phyloP scores from a whole-genome alignment of 2,329 filamentous ascomycete species.

The Aotearoamyces nothofagi region DNA sequence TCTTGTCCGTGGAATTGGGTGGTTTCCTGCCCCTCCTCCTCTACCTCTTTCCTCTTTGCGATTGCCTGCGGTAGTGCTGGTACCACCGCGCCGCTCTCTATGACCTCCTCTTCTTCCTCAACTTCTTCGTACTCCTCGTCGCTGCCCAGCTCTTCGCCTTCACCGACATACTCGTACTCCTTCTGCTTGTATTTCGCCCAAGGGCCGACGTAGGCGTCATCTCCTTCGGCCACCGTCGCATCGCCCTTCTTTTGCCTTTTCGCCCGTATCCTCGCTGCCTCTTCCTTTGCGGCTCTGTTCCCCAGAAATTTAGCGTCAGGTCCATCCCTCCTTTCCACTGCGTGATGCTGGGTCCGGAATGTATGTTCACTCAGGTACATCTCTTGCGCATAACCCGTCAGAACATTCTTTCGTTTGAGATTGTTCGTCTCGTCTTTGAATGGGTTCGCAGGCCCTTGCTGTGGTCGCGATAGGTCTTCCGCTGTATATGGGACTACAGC shows the following conservation, averaged over 20 bases:
- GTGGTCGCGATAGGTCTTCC: slow-evolving; percentile 51
- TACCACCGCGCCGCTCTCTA: slow-evolving; percentile 48
- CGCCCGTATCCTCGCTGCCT: slow-evolving; percentile 50
- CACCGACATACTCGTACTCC: slow-evolving; percentile 59
- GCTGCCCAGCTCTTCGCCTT: slow-evolving; percentile 59
- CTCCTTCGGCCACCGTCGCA: slow-evolving; percentile 69
- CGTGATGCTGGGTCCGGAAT: slow-evolving; percentile 77
- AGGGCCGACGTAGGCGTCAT: slow-evolving; percentile 79
- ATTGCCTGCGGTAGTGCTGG: slow-evolving; percentile 38
- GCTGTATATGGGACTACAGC: slow-evolving; percentile 52
- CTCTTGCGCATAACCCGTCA: slow-evolving; percentile 79
- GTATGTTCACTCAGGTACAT: slow-evolving; percentile 80
- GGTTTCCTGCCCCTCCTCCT: slow-evolving; percentile 56
- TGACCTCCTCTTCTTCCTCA: slow-evolving; percentile 58
- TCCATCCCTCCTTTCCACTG: slow-evolving; percentile 54
- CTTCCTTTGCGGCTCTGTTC: slow-evolving; percentile 48
- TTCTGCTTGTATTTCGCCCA: slow-evolving; percentile 75
- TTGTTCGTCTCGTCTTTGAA: slow-evolving; percentile 48
- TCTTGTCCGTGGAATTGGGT: slow-evolving; percentile 74
- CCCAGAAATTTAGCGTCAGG: slow-evolving; percentile 39
- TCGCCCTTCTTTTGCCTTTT: slow-evolving; percentile 77
- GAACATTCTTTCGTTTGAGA: slow-evolving; percentile 64
- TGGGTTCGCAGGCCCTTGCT: slow-evolving; percentile 57
- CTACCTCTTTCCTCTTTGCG: slow-evolving; percentile 37
- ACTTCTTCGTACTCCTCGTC: slow-evolving; percentile 69